Evolutionary conservation across 768 basidiomycete species (phyloP).

Genomic region (Pisolithus albus): DNA sequence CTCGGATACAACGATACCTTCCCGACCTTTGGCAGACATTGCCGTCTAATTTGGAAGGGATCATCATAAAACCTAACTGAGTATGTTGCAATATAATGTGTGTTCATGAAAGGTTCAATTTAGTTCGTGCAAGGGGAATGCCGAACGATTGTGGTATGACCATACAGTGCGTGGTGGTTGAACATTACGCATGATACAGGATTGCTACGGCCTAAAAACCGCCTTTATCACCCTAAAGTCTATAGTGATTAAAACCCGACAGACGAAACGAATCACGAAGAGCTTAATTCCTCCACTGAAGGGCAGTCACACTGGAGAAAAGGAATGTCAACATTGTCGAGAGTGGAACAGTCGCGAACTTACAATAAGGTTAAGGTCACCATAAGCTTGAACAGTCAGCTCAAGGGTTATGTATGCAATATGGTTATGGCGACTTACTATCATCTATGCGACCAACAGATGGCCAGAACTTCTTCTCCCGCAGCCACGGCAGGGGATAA

Average conservation of each 20-base stretch:
- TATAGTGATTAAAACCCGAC: conserved; percentile 6
- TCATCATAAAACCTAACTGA: conserved; percentile 14
- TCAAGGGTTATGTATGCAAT: neutral
- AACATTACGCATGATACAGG: conserved; percentile 40
- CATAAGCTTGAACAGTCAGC: conserved; percentile 57
- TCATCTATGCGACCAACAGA: conserved; percentile 89
- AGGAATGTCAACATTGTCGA: conserved; percentile 4
- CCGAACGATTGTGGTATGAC: conserved; percentile 21
- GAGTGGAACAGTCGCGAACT: conserved; percentile 28
- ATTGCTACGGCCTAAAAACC: conserved; percentile 49
- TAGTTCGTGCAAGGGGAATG: neutral
- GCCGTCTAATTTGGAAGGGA: conserved; percentile 16
- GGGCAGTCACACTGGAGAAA: conserved; percentile 71
- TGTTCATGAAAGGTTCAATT: neutral
- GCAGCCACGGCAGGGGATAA: conserved; percentile 78
- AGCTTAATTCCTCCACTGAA: conserved; percentile 71
- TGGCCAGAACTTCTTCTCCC: conserved; percentile 95
- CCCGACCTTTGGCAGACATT: conserved; percentile 31
- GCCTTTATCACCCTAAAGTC: conserved; percentile 23
- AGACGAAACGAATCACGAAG: conserved; percentile 11
- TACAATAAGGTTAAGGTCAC: conserved; percentile 85
- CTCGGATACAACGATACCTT: conserved; percentile 37
- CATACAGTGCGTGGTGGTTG: conserved; percentile 53
- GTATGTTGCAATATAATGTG: conserved; percentile 10
- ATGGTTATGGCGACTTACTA: conserved; percentile 44